Conservation (phyloP, 768 basidiomycete species). For the Russula griseocarnosa region DNA sequence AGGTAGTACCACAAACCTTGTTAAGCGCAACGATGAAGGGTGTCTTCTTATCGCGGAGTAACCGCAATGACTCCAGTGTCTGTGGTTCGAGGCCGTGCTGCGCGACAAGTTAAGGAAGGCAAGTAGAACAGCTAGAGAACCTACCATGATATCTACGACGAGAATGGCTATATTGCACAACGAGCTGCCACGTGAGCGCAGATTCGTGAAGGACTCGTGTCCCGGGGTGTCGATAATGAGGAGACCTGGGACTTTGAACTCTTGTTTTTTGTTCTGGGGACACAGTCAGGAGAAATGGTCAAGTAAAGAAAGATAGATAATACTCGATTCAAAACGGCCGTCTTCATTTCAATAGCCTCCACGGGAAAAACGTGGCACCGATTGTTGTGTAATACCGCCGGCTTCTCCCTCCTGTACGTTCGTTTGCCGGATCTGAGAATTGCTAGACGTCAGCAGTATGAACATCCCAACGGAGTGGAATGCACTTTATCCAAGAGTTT, state of each 20-base stretch:
- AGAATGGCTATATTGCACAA: constrained; percentile 98
- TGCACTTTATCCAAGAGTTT: constrained; percentile 92
- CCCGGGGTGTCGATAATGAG: constrained; percentile 97
- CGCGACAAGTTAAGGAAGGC: constrained; percentile 7
- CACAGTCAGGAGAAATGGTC: constrained; percentile 9
- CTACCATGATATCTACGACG: constrained; percentile 95
- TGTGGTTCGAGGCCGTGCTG: constrained; percentile 98
- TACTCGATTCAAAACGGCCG: constrained; percentile 86
- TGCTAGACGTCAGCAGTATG: not conserved
- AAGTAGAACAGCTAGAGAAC: constrained; percentile 29
- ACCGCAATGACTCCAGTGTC: constrained; percentile 90
- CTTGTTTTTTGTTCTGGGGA: constrained; percentile 65
- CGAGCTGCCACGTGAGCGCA: constrained; percentile 92
- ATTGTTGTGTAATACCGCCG: constrained; percentile 99
- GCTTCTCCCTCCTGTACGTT: constrained; percentile 99
- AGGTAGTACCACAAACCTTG: constrained; percentile 48
- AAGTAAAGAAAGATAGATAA: constrained; percentile 17
- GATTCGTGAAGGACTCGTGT: constrained; percentile 98
- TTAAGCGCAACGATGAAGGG: constrained; percentile 99
- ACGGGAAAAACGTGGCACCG: constrained; percentile 99
- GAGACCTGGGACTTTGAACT: constrained; percentile 96
- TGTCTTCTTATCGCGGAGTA: constrained; percentile 89
- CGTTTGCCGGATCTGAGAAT: constrained; percentile 89
- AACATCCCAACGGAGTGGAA: not conserved
- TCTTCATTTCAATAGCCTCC: constrained; percentile 91